A percentile compares a stretch with the other conserved stretches of the same genome.
These are phyloP conservation scores for Suillus spraguei DNA, from an alignment of 768 basidiomycete genomes.

Conservation along the genomic window DNA sequence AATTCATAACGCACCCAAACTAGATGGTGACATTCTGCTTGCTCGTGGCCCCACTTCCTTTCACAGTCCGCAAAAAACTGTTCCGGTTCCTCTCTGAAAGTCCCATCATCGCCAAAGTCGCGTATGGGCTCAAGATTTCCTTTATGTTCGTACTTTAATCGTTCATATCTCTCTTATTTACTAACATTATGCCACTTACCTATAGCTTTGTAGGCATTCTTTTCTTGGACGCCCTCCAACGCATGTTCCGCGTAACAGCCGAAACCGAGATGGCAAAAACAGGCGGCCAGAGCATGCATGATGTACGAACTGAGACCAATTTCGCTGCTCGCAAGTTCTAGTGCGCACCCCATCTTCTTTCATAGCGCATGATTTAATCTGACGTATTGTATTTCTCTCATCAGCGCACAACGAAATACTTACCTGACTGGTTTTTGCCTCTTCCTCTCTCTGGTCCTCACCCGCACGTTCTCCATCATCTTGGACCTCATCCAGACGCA, in stretches of 20 bases:
- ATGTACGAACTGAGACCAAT: conserved; percentile 83
- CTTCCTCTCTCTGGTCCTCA: conserved; percentile 94
- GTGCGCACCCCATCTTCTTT: conserved; percentile 44
- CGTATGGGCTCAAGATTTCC: conserved; percentile 91
- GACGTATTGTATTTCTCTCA: not conserved
- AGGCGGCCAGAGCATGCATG: conserved; percentile 47
- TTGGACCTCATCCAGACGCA: conserved; percentile 90
- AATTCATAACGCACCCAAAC: not conserved
- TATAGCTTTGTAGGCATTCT: conserved; percentile 82
- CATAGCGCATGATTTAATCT: not conserved
- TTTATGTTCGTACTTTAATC: conserved; percentile 68
- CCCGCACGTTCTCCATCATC: conserved; percentile 90
- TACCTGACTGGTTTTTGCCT: conserved; percentile 94
- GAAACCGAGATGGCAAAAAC: conserved; percentile 71
- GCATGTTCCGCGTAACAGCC: conserved; percentile 82
- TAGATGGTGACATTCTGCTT: conserved; percentile 85
- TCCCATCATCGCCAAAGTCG: conserved; percentile 75
- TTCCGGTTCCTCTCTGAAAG: conserved; percentile 76
- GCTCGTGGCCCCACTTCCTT: conserved; percentile 86
- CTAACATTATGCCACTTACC: not conserved
- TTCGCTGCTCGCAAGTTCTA: conserved; percentile 94
- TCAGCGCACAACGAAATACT: conserved; percentile 83
- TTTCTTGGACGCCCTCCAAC: conserved; percentile 90
- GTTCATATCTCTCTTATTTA: not conserved
- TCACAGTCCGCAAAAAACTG: conserved; percentile 64